A percentile compares a stretch with the other conserved stretches of the same genome.
Evolutionary conservation across 331 rosid genomes (phyloP).

Genomic region (Cydonia oblonga): DNA sequence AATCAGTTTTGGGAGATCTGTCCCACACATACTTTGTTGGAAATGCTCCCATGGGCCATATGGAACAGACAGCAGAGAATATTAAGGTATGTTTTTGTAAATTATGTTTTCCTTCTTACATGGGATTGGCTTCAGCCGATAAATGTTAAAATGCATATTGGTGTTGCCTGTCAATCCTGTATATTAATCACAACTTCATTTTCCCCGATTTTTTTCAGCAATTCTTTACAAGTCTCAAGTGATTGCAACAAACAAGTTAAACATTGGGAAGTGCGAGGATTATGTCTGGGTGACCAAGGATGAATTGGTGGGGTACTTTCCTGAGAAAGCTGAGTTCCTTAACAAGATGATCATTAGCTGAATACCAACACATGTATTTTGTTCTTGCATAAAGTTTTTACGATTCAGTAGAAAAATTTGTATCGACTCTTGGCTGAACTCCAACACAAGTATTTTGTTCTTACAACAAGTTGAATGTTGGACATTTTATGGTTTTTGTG

Average conservation of each 20-base stretch:
- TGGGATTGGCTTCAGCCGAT: neutral
- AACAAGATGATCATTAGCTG: slow-evolving; percentile 67
- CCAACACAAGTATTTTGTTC: too few relatives aligned
- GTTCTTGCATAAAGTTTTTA: neutral
- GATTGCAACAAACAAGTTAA: slow-evolving; percentile 51
- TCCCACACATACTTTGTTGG: slow-evolving; percentile 26
- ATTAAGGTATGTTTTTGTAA: too few relatives aligned
- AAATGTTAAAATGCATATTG: neutral
- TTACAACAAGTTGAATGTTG: too few relatives aligned
- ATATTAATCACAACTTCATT: slow-evolving; percentile 3
- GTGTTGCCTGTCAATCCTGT: neutral
- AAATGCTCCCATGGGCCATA: too few relatives aligned
- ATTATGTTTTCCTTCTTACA: neutral
- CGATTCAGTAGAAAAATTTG: neutral
- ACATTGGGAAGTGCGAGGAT: slow-evolving; percentile 51
- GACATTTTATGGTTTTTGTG: too few relatives aligned
- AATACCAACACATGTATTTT: neutral
- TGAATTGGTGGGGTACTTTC: slow-evolving; percentile 68
- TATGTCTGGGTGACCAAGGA: slow-evolving; percentile 88
- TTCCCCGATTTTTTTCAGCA: slow-evolving; percentile 32
- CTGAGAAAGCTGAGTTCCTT: slow-evolving; percentile 63
- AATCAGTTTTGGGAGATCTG: slow-evolving; percentile 69
- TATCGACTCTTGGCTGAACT: neutral
- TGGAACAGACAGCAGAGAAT: too few relatives aligned
- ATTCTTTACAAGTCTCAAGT: slow-evolving; percentile 88